Base-by-base conservation (phyloP, 768 basidiomycete species). In the Podaxis pistillaris region DNA sequence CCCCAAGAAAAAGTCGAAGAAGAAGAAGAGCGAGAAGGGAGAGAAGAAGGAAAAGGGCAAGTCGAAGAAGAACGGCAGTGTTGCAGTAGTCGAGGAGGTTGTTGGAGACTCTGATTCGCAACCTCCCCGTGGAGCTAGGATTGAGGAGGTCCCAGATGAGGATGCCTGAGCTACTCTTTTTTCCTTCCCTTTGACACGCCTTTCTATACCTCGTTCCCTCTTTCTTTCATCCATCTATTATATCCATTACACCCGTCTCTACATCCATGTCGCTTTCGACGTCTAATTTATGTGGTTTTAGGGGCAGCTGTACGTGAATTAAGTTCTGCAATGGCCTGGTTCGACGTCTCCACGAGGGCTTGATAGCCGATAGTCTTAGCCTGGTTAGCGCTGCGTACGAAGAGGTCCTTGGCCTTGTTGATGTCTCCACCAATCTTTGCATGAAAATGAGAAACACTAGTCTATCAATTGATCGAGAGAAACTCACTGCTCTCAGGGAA, bases 1-100 rank as follows among this genome's bases (percentile, higher is more conserved):
- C 53, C 89, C 89, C 70, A 90, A 90, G 81, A 86, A 83, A 75
- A 87, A 86, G 70, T 75, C 78, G 36, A 90, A 87, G 78, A 90
- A 88, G 78, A 90, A 87, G 78, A 85, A 79, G 76, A 44, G 15
- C 26, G 59, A 62, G 54, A 86, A 84, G 65, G 75, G 74, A 15
- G 84, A 86, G 62, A 85, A 86, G 69, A 78, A 75, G 64, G 80
- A 81, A 66, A 76, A 77, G 61, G 74, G 74, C 67, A 81, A 72
- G 70, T 78, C 71, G 26, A 79, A 76, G 33, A 78, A 73, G 71
- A 77, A 77, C 28, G 77, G 76, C 22, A 76, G 70, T 24, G 76
- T 78, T 15, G 79, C 81, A 3, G 78, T 70, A 60, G 78, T 80
- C 56, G 83, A 82, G 56, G 82, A 83, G 59, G 75, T 81, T 2